Evolutionary conservation across 352 stramenopile species (phyloP).

Genomic region (Phytophthora pseudosyringae): DNA sequence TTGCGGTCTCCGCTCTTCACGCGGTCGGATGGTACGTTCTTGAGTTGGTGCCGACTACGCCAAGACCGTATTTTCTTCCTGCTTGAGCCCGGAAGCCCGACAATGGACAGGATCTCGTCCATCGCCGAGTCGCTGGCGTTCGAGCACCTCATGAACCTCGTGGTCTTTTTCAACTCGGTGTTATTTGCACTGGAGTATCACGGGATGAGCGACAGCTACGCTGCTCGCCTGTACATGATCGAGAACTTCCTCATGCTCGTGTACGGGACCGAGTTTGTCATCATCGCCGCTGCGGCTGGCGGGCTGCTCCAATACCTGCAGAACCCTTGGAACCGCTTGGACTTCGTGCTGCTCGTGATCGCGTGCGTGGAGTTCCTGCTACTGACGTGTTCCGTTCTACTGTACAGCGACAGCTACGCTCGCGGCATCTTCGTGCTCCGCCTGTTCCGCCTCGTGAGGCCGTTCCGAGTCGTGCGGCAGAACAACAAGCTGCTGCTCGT

Average conservation of each 20-base stretch:
- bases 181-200: conserved; percentile 84
- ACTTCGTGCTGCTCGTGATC: conserved; percentile 73
- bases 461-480: conserved; percentile 79
- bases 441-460: conserved; percentile 75
- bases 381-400: conserved; percentile 58
- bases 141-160: conserved; percentile 78
- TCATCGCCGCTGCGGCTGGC: conserved; percentile 59
- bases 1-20: conserved; percentile 63
- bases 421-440: conserved; percentile 81
- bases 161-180: conserved; percentile 79
- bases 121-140: conserved; percentile 68
- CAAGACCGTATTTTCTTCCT: conserved; percentile 75
- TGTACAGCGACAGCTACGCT: conserved; percentile 72
- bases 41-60: conserved; percentile 60
- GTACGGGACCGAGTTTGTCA: conserved; percentile 72
- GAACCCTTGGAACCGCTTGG: conserved; percentile 83
- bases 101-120: conserved; percentile 57
- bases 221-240: conserved; percentile 60
- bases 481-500: conserved; percentile 80
- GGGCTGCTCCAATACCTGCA: conserved; percentile 75
- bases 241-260: conserved; percentile 78
- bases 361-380: conserved; percentile 73
- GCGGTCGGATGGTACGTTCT: conserved; percentile 62
- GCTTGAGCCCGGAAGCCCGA: conserved; percentile 51
- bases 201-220: conserved; percentile 66